Evolutionary conservation across 306 rosid species (phyloP), one percentile per base, ranked within the genome.

Genomic region (Casuarina equisetifolia): DNA sequence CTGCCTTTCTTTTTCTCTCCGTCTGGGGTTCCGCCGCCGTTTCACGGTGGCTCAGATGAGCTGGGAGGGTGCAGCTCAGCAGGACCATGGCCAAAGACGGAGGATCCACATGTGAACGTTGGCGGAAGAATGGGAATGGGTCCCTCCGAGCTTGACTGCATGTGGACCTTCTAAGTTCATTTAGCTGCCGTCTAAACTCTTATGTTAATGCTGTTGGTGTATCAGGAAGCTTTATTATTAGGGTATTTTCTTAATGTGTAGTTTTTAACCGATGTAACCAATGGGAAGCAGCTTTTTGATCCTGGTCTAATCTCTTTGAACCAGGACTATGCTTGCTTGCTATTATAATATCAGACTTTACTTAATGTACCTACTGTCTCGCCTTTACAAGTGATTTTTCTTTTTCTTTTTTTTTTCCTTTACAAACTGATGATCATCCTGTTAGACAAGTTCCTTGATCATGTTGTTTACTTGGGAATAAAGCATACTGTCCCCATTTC

Each of bases 121-220:
- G 85, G 81, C 1, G 74, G 69, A 1, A 42, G 40, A 61, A 40
- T 81, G 78, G 62, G 72, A 6, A 6, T 89, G 51, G 89, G 82
- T 12, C 63, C 88, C 19, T 59, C 92, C 4, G 97, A 92, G 79
- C 88, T 89, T 13, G 97, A 91, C 72, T 90, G 93, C 88, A 87
- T 93, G 98, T 96, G 99, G 99, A 82, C 88, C 9, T 92, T 85
- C 79, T 90, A 64, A 85, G 32, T 66, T 42, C 1, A 2, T 13
- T 8, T 17, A 2, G 20, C 66, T 20, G 36, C 4, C 38, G 48
- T 13, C 63, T 80, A 3, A 38, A 49, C 46, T 49, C 2, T 54
- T 0, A 25, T 64, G 62, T 15, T 46, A 25, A 39, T 11, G 66
- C 25, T 50, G 10, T 1, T 3, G 4, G 39, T 64, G 25, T 49